Conservation (phyloP, 495 filamentous ascomycete genomes). For the Lasiosphaeriaceae sp. region DNA sequence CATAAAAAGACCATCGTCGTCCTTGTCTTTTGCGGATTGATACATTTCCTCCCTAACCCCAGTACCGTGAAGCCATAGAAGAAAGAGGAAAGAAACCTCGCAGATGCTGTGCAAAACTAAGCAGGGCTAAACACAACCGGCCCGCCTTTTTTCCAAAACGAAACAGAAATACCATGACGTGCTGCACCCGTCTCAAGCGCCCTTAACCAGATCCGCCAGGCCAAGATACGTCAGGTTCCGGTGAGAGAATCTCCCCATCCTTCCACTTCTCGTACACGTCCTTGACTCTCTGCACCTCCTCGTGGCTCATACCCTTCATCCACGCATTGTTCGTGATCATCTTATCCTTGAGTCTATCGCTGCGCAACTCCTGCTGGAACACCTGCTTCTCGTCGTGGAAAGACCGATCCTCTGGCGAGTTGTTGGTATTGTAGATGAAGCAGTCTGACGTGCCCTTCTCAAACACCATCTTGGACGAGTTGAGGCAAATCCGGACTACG, state of each 20-base stretch:
- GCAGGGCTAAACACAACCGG: neutral
- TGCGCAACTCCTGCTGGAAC: conserved; percentile 52
- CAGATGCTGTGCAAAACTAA: neutral
- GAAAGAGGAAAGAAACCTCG: neutral
- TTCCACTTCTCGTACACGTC: conserved; percentile 55
- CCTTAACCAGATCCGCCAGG: no score
- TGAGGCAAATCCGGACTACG: conserved; percentile 72
- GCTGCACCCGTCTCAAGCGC: neutral
- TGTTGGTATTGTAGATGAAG: conserved; percentile 43
- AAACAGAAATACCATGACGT: neutral
- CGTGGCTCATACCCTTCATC: conserved; percentile 68
- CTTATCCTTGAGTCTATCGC: conserved; percentile 64
- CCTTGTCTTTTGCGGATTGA: no score
- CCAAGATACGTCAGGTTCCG: neutral
- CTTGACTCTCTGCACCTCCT: conserved; percentile 67
- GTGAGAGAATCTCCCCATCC: conserved; percentile 26
- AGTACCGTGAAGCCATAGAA: no score
- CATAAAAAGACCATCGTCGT: no score
- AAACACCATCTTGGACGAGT: conserved; percentile 78
- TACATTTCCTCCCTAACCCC: no score
- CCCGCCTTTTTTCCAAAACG: neutral
- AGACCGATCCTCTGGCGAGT: conserved; percentile 24
- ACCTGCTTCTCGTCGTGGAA: conserved; percentile 45
- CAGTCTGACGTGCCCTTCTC: conserved; percentile 59
- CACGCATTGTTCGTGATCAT: conserved; percentile 70